Evolutionary conservation across 78 protist species (phyloP).

Genomic region (Monocercomonoides exilis): DNA sequence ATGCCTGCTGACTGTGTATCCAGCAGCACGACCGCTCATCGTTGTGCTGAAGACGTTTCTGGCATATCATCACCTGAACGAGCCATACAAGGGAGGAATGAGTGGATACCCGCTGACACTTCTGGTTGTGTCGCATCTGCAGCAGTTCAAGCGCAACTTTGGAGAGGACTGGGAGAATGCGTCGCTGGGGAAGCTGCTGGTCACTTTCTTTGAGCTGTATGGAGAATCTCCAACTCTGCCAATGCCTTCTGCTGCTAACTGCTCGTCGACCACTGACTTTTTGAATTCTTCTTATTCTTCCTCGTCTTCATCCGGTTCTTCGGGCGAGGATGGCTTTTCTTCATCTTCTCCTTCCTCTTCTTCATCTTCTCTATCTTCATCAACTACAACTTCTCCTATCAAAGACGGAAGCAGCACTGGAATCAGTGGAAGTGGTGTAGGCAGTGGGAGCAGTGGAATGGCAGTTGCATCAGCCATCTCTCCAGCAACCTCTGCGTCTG

Average conservation of each 20-base stretch:
- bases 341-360: too few species aligned
- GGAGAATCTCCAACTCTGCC: slow-evolving; percentile 23
- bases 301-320: too few species aligned
- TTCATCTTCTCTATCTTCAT: too few species aligned
- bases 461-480: too few species aligned
- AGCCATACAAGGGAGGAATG: slow-evolving; percentile 64
- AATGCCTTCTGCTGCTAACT: not conserved
- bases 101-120: slow-evolving; percentile 45
- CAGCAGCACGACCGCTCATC: not conserved
- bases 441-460: too few species aligned
- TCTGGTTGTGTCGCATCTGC: slow-evolving; percentile 48
- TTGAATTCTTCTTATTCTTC: too few species aligned
- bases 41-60: slow-evolving; percentile 57
- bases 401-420: too few species aligned
- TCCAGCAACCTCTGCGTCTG: too few species aligned
- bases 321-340: too few species aligned
- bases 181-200: slow-evolving; percentile 37
- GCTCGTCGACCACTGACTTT: too few species aligned
- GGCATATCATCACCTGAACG: slow-evolving; percentile 49
- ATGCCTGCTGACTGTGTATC: not conserved
- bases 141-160: slow-evolving; percentile 22
- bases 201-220: slow-evolving; percentile 44
- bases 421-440: too few species aligned
- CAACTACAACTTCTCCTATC: too few species aligned
- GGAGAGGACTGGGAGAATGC: not conserved